Conservation (phyloP, 2,329 filamentous ascomycete species). For the Fusarium sulawesiense region DNA sequence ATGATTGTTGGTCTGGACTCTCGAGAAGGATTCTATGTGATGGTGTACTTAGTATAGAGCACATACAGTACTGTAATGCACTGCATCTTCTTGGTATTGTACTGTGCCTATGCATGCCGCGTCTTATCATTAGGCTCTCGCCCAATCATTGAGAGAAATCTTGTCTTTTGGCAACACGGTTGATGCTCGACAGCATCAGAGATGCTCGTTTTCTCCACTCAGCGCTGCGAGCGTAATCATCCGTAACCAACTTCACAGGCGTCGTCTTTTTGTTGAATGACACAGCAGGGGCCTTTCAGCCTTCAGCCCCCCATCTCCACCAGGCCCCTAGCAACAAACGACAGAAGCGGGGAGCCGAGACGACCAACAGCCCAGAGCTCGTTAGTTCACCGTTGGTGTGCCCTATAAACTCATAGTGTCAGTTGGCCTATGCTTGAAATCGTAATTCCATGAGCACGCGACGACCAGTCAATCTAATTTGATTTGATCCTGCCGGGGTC, state of each 20-base stretch:
- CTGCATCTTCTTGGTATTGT: constrained; percentile 21
- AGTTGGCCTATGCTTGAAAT: constrained; percentile 32
- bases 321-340: constrained; percentile 31
- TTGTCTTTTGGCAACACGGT: background rate
- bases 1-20: constrained; percentile 20
- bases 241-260: constrained; percentile 24
- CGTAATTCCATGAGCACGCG: constrained; percentile 25
- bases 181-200: constrained; percentile 1
- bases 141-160: constrained; percentile 22
- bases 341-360: constrained; percentile 40
- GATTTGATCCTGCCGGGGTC: constrained; percentile 10
- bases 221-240: constrained; percentile 8
- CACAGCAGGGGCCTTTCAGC: constrained; percentile 23
- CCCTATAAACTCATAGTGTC: constrained; percentile 31
- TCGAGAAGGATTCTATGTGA: constrained; percentile 26
- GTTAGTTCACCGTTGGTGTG: constrained; percentile 41
- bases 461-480: constrained; percentile 24
- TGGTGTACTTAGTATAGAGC: constrained; percentile 20
- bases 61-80: constrained; percentile 10
- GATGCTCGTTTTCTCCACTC: constrained; percentile 19
- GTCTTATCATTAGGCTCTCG: constrained; percentile 29
- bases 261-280: constrained; percentile 34
- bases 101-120: constrained; percentile 13
- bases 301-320: constrained; percentile 30
- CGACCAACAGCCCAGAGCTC: constrained; percentile 29